Evolutionary conservation across 352 stramenopile genomes (phyloP).

Genomic region (Pythium aquatile): DNA sequence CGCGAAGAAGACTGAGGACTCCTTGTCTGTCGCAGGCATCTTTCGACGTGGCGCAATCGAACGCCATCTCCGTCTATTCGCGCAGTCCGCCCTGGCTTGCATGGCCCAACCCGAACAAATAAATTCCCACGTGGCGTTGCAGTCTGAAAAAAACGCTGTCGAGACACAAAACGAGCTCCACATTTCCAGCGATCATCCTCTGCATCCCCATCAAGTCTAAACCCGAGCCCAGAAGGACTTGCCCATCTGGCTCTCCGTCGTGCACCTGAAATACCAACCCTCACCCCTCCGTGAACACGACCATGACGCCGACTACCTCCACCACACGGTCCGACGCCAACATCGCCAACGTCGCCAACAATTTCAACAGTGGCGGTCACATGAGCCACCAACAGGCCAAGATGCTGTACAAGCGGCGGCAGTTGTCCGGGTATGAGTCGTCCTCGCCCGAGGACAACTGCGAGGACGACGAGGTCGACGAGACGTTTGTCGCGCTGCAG

Average conservation of each 20-base stretch:
- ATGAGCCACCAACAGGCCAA: conserved; percentile 9
- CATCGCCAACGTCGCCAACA: conserved; percentile 13
- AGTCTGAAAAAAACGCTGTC: neutral
- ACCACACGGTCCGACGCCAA: conserved; percentile 4
- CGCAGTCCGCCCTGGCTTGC: neutral
- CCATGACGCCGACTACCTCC: neutral
- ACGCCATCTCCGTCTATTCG: neutral
- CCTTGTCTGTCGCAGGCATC: conserved; percentile 1
- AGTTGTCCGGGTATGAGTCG: conserved; percentile 41
- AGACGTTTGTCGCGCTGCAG: conserved; percentile 78
- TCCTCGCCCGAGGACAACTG: conserved; percentile 22
- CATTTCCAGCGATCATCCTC: neutral
- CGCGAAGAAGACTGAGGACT: neutral
- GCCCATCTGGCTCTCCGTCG: neutral
- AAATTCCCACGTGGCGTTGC: neutral
- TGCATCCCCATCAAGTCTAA: neutral
- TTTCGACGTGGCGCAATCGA: neutral
- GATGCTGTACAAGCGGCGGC: conserved; percentile 43
- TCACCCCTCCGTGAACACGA: neutral
- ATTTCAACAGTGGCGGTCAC: neutral
- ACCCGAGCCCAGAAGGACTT: neutral
- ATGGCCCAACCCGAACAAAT: neutral
- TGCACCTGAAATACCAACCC: neutral
- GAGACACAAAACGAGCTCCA: neutral
- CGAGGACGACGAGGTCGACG: conserved; percentile 72